Conservation (phyloP, 2,329 filamentous ascomycete species). For the Botryotinia globosa region DNA sequence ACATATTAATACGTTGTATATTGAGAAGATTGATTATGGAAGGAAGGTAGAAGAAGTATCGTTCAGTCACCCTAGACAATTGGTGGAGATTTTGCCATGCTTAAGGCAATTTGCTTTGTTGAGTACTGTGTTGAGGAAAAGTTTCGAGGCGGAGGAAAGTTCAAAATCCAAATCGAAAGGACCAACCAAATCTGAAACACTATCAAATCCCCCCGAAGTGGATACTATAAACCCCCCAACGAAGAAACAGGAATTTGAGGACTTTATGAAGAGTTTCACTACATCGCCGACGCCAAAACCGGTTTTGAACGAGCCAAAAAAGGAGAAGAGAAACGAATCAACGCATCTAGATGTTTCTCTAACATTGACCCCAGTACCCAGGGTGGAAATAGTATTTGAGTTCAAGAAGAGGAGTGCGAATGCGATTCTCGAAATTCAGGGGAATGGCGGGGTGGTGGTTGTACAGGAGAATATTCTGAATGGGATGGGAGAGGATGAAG, state of each 20-base stretch:
- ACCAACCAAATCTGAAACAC: not conserved
- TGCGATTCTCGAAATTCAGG: conserved; percentile 36
- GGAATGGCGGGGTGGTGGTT: conserved; percentile 36
- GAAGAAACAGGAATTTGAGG: conserved; percentile 34
- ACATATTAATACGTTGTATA: conserved; percentile 61
- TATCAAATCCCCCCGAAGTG: not conserved
- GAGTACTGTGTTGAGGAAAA: conserved; percentile 60
- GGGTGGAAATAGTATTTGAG: conserved; percentile 35
- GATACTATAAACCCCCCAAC: conserved; percentile 22
- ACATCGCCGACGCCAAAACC: conserved; percentile 7
- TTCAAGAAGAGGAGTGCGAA: conserved; percentile 33
- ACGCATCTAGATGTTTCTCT: conserved; percentile 33
- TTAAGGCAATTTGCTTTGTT: conserved; percentile 75
- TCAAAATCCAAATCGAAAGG: not conserved
- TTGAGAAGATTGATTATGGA: conserved; percentile 72
- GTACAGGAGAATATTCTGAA: conserved; percentile 35
- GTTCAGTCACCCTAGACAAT: conserved; percentile 74
- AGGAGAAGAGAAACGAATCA: not conserved
- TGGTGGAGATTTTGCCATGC: conserved; percentile 69
- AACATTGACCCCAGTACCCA: conserved; percentile 33
- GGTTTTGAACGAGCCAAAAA: conserved; percentile 12
- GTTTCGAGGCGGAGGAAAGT: conserved; percentile 44
- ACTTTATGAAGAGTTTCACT: conserved; percentile 31
- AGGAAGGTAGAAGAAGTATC: conserved; percentile 65
- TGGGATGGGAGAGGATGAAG: conserved; percentile 26